Evolutionary conservation across 805 yeast species (phyloP), one percentile per base, ranked within the genome.

Genomic region (Suhomyces sp.): DNA sequence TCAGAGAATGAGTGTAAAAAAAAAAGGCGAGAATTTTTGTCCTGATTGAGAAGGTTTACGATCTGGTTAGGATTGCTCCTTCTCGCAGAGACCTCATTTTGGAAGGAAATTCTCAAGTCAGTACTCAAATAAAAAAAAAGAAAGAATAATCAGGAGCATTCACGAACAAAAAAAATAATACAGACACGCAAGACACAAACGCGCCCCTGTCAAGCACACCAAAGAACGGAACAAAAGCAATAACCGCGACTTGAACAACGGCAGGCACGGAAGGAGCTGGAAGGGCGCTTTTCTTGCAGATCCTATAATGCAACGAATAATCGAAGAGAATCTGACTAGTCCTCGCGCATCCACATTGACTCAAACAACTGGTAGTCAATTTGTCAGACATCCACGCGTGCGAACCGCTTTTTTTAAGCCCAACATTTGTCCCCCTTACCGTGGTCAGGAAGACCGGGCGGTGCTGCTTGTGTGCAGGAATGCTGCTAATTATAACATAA

Each of bases 171-270:
- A 36, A 36, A 38, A 38, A 12, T 19, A 24, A 22, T 31, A 22
- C 44, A 31, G 49, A 47, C 49, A 47, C 49, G 49, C 36, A 44
- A 46, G 48, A 22, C 49, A 47, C 49, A 36, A 47, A 47, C 49
- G 49, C 49, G 49, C 31, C 42, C 22, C 22, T 17, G 42, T 38
- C 42, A 38, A 38, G 6, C 42, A 19, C 42, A 17, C 24, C 42
- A 17, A 12, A 19, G 42, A 38, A 17, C 24, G 17, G 36, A 38
- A 10, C 15, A 38, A 38, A 38, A 38, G 42, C 42, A 38, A 38
- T 38, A 17, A 17, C n/a, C 24, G 42, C 42, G 42, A 38, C 24
- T 13, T 38, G 22, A 38, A 38, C 24, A 38, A 19, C 42, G 42
- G 42, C 42, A 38, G 42, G 42, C 42, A 38, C 42, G 42, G 42